phyloP scores from a whole-genome alignment of 257 asterid genomes.

The Primulina eburnea region DNA sequence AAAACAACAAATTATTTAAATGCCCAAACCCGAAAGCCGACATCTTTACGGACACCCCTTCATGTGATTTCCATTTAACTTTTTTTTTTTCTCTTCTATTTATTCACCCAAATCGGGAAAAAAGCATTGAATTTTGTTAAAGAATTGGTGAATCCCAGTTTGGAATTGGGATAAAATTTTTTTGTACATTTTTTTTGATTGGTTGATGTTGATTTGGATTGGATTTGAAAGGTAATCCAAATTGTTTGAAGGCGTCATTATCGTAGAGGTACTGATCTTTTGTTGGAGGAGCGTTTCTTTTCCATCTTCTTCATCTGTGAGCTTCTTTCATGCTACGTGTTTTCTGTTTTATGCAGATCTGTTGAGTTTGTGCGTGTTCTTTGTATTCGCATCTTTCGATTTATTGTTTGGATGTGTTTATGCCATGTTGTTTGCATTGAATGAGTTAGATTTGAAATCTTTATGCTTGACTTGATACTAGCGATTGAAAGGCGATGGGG shows the following conservation, averaged over 20 bases:
- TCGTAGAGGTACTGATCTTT: conserved; percentile 7
- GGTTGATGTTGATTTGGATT: conserved; percentile 4
- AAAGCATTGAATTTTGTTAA: neutral
- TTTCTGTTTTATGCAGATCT: conserved; percentile 28
- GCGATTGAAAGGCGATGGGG: neutral
- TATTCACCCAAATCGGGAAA: neutral
- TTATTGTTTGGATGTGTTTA: neutral
- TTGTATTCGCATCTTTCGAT: neutral
- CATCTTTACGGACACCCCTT: neutral
- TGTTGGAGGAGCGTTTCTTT: conserved; percentile 15
- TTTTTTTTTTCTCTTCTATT: no score
- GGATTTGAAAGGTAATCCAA: conserved; percentile 24
- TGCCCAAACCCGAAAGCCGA: neutral
- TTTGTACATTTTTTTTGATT: no score
- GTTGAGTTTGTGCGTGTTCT: conserved; percentile 11
- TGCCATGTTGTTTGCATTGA: neutral
- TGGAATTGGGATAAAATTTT: neutral
- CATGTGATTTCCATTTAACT: neutral
- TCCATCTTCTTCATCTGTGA: conserved; percentile 19
- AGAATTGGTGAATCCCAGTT: neutral
- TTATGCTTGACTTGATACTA: conserved; percentile 20
- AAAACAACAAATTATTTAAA: no score
- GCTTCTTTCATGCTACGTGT: conserved; percentile 7
- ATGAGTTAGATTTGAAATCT: conserved; percentile 16
- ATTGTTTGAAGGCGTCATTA: neutral